phyloP scores from a whole-genome alignment of 257 asterid species.

The Solanum neorickii region DNA sequence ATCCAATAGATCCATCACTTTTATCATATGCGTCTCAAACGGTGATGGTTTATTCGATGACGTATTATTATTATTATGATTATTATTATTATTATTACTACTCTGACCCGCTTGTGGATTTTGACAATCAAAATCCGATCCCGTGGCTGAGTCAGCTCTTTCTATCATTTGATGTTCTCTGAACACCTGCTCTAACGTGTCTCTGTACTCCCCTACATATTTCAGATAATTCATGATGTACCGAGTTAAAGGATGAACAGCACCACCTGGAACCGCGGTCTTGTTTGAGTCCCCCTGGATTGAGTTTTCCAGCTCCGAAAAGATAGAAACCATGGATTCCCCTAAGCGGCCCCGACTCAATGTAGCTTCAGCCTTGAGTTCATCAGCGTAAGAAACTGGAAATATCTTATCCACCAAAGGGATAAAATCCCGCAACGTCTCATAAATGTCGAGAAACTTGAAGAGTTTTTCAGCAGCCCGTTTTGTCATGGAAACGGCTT shows the following conservation, averaged over 20 bases:
- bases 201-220: constrained; percentile 38
- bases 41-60: constrained; percentile 17
- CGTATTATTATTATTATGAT: too few species aligned
- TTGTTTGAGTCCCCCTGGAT: constrained; percentile 54
- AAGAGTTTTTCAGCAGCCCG: constrained; percentile 74
- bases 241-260: constrained; percentile 77
- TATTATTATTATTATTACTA: too few species aligned
- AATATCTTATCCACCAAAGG: constrained; percentile 19
- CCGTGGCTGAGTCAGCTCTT: constrained; percentile 36
- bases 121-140: constrained; percentile 24
- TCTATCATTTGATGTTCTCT: constrained; percentile 57
- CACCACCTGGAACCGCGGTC: constrained; percentile 73
- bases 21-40: constrained; percentile 42
- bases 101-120: constrained; percentile 3
- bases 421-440: constrained; percentile 37
- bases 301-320: constrained; percentile 58
- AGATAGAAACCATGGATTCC: constrained; percentile 49
- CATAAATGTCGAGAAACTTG: constrained; percentile 67
- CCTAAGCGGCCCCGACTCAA: constrained; percentile 48
- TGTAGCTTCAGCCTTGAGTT: constrained; percentile 43
- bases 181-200: constrained; percentile 62
- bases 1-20: constrained; percentile 54
- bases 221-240: constrained; percentile 59
- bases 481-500: constrained; percentile 50
- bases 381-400: constrained; percentile 11